Base-by-base conservation (phyloP, 345 rosid species). In the Ceriops tagal region DNA sequence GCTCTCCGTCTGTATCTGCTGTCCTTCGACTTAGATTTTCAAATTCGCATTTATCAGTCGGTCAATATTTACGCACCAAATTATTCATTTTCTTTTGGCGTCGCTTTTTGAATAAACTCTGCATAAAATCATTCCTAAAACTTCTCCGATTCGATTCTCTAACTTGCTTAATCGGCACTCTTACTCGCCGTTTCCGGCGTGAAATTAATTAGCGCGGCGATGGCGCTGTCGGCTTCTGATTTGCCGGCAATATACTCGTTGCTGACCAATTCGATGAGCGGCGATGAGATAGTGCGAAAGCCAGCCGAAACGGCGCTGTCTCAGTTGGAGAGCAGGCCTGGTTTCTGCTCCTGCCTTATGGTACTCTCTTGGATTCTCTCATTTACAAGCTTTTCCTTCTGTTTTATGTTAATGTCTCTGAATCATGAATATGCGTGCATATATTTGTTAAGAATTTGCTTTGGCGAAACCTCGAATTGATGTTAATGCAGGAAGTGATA, bases 341-440 rank as follows among this genome's bases (percentile, higher is more conserved):
- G 99, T 30, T 95, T 90, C 79, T 95, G 97, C 79, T 92, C 92
- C 24, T 95, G 98, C 78, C 87, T 95, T 24, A 86, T 95, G 99
- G 99, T 92, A n/a, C 55, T 49, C 43, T 68, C n/a, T n/a, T 22
- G 20, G 51, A 47, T 61, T 73, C 31, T 35, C 21, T 35, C 24
- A 72, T 66, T 52, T 52, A 59, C 64, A 37, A 9, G 52, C 47
- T 52, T 66, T 71, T 13, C 27, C 19, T n/a, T 51, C 69, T 28
- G 51, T 74, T 43, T 67, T 22, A 55, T 34, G 43, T 28, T 43
- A 16, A 26, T 71, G 37, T 3, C 10, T 58, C 64, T 62, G 53
- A 27, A 21, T 56, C 22, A 15, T 56, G 18, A 5, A 24, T 19
- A 21, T 19, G n/a, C 57, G 49, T 58, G 65, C 65, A 60, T 76